Conservation (phyloP, 2,329 filamentous ascomycete species). For the Xylariaceae sp. region DNA sequence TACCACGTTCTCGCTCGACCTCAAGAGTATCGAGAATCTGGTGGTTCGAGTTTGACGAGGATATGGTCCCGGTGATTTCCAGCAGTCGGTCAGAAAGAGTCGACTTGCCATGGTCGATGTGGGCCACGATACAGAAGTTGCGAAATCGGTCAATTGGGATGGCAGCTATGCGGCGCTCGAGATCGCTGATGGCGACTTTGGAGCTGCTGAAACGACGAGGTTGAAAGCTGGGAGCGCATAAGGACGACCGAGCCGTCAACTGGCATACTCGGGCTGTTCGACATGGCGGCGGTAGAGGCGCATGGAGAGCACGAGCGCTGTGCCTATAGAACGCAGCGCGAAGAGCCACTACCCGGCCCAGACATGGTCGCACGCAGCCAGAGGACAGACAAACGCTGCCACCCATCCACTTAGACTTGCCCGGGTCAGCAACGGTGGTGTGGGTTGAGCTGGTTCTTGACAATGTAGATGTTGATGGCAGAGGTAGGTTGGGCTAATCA, state of each 20-base stretch:
- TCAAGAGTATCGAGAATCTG: conserved; percentile 97
- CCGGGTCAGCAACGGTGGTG: conserved; percentile 4
- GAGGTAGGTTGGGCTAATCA: not conserved
- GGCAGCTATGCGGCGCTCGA: conserved; percentile 60
- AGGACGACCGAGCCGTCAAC: not conserved
- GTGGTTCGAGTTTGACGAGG: conserved; percentile 75
- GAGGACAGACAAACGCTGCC: conserved; percentile 26
- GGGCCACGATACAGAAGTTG: conserved; percentile 98
- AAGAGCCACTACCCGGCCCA: not conserved
- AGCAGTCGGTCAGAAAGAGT: conserved; percentile 89
- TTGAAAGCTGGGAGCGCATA: not conserved
- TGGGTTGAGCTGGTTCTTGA: not conserved
- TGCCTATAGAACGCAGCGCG: conserved; percentile 25
- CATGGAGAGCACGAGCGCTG: conserved; percentile 20
- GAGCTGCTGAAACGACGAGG: conserved; percentile 23
- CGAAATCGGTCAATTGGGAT: conserved; percentile 78
- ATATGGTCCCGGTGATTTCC: conserved; percentile 90
- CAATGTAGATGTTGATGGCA: not conserved
- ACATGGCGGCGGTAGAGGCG: not conserved
- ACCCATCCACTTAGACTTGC: conserved; percentile 34
- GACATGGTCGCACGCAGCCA: conserved; percentile 32
- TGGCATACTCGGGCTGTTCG: not conserved
- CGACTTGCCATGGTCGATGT: conserved; percentile 98
- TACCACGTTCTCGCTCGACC: conserved; percentile 91
- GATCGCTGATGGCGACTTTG: conserved; percentile 36